Percentiles rank a stretch among this genome's conserved stretches.
phyloP scores from a whole-genome alignment of 129 eudicot genomes.

The Logfia minima region DNA sequence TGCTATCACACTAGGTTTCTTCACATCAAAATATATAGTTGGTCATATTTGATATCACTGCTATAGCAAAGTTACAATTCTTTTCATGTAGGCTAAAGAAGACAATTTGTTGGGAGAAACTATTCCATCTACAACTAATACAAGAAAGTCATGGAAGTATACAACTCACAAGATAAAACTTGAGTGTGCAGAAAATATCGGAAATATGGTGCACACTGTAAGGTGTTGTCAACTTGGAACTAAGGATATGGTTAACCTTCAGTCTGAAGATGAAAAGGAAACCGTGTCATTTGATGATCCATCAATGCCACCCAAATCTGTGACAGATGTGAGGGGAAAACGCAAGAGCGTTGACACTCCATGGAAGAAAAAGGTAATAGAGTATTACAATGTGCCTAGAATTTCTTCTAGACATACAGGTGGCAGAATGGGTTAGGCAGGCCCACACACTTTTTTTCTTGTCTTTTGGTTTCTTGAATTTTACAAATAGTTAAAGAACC shows the following conservation, averaged over 20 bases:
- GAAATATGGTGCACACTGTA: neutral
- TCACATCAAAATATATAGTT: neutral
- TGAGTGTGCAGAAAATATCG: neutral
- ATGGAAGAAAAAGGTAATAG: neutral
- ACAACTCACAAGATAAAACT: neutral
- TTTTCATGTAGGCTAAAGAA: neutral
- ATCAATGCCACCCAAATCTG: neutral
- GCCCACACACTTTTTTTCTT: neutral
- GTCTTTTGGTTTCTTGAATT: neutral
- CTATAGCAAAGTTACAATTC: neutral
- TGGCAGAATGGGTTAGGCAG: neutral
- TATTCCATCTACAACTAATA: neutral
- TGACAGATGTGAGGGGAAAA: conserved; percentile 17
- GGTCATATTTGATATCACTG: too few species aligned
- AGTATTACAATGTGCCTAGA: neutral
- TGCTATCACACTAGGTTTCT: neutral
- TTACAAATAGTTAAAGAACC: neutral
- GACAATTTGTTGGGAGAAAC: neutral
- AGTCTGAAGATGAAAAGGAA: neutral
- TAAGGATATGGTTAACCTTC: neutral
- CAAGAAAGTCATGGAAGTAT: neutral
- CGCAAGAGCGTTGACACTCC: conserved; percentile 10
- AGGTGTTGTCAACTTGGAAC: neutral
- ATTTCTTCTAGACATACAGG: neutral
- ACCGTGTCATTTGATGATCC: neutral